phyloP scores from a whole-genome alignment of 2,329 filamentous ascomycete species.

The Camillea tinctor region DNA sequence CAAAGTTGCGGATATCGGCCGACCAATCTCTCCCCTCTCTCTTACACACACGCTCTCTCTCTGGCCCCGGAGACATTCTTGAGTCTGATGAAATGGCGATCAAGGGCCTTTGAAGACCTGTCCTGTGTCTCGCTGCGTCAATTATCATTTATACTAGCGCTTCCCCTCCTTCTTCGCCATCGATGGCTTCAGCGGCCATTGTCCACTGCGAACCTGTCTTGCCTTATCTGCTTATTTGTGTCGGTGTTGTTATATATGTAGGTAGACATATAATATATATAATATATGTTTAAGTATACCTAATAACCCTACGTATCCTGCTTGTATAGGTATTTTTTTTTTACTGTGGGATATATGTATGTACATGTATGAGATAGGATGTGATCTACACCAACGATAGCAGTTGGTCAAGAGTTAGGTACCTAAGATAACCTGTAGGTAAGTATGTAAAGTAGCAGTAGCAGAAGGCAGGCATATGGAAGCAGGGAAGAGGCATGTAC shows the following conservation, averaged over 20 bases:
- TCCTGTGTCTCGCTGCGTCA: neutral
- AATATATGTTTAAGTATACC: neutral
- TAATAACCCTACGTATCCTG: neutral
- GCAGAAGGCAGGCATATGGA: too few species aligned
- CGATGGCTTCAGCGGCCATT: neutral
- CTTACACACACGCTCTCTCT: too few species aligned
- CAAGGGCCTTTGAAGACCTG: neutral
- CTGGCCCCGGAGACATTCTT: neutral
- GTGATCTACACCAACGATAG: neutral
- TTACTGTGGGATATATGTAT: neutral
- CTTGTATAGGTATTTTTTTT: too few species aligned
- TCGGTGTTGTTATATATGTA: constrained; percentile 5
- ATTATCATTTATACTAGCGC: neutral
- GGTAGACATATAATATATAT: constrained; percentile 5
- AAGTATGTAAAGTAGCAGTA: too few species aligned
- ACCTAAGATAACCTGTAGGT: too few species aligned
- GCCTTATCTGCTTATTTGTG: neutral
- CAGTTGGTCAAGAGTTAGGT: neutral
- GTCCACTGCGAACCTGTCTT: neutral
- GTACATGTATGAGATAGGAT: neutral
- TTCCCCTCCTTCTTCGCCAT: neutral
- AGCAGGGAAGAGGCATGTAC: too few species aligned
- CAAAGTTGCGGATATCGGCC: neutral
- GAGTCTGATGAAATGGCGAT: neutral
- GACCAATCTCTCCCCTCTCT: neutral